These are phyloP conservation scores for Capronia americana DNA, from an alignment of 2,329 filamentous ascomycete genomes.

Conservation along the genomic window DNA sequence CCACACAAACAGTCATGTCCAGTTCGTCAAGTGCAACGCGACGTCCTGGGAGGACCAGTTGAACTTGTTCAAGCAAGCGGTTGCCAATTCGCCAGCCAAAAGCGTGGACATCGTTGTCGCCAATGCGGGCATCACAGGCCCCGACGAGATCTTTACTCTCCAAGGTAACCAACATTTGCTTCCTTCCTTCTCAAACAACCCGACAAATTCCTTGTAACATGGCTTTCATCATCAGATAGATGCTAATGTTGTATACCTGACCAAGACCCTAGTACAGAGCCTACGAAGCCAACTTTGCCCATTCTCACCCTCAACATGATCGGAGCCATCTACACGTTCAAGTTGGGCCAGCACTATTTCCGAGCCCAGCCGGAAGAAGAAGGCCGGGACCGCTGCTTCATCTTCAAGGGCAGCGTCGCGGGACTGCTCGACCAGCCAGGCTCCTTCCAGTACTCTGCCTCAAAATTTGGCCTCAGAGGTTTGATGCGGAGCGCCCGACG, in stretches of 20 bases:
- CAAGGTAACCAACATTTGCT: conserved; percentile 15
- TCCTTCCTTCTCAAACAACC: conserved; percentile 23
- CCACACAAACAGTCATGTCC: neutral
- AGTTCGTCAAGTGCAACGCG: neutral
- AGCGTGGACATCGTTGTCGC: neutral
- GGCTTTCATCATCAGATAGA: conserved; percentile 44
- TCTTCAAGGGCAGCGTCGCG: conserved; percentile 45
- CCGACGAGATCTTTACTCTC: conserved; percentile 40
- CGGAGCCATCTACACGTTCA: conserved; percentile 29
- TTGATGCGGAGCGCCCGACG: conserved; percentile 47
- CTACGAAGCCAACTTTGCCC: conserved; percentile 43
- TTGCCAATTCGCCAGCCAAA: neutral
- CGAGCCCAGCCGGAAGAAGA: conserved; percentile 26
- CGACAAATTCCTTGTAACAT: too few species aligned
- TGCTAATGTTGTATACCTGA: neutral
- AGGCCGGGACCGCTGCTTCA: conserved; percentile 39
- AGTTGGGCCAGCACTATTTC: conserved; percentile 44
- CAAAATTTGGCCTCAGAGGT: conserved; percentile 48
- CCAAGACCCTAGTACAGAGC: conserved; percentile 21
- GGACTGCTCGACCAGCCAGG: conserved; percentile 45
- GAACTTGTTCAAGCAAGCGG: neutral
- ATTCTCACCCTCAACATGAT: conserved; percentile 41
- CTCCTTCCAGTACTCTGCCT: conserved; percentile 44
- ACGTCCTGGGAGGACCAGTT: neutral
- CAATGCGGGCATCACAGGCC: conserved; percentile 50